Evolutionary conservation across 202 grass and related monocot species (phyloP).

Genomic region (Hordeum pubiflorum): DNA sequence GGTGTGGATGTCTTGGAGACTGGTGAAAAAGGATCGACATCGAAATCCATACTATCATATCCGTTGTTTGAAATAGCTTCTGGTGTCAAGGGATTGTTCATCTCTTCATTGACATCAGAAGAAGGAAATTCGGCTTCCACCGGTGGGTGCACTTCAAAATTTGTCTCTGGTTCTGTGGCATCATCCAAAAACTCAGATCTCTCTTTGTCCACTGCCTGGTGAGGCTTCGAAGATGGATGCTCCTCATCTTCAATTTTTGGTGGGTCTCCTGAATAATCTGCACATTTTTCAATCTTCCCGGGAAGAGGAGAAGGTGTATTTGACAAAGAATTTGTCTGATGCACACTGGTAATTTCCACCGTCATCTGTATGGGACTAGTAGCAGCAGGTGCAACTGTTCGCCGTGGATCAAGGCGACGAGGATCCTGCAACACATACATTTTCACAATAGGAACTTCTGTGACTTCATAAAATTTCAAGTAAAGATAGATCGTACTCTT

Average conservation of each 20-base stretch:
- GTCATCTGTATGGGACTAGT: conserved; percentile 38
- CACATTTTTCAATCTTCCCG: conserved; percentile 40
- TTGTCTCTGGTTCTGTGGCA: conserved; percentile 19
- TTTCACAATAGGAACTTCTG: conserved; percentile 22
- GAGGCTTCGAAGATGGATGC: conserved; percentile 7
- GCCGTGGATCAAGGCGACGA: conserved; percentile 92
- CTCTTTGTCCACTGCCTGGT: conserved; percentile 27
- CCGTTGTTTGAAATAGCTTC: conserved; percentile 39
- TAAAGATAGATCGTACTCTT: conserved; percentile 64
- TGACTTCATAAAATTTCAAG: conserved; percentile 25
- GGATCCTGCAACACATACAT: conserved; percentile 69
- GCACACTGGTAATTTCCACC: conserved; percentile 33
- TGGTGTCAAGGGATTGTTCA: conserved; percentile 39
- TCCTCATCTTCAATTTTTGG: conserved; percentile 32
- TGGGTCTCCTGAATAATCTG: conserved; percentile 32
- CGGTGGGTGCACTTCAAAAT: conserved; percentile 24
- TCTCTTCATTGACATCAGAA: conserved; percentile 31
- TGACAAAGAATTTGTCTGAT: conserved; percentile 28
- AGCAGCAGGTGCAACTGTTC: conserved; percentile 39
- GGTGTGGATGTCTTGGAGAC: conserved; percentile 13
- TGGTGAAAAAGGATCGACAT: conserved; percentile 50
- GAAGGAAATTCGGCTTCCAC: conserved; percentile 22
- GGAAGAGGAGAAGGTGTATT: conserved; percentile 36
- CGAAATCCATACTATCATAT: conserved; percentile 39
- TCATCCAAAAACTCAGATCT: conserved; percentile 33